Evolutionary conservation across 164 flowering plant genomes (phyloP).

Genomic region (Amborella trichopoda): DNA sequence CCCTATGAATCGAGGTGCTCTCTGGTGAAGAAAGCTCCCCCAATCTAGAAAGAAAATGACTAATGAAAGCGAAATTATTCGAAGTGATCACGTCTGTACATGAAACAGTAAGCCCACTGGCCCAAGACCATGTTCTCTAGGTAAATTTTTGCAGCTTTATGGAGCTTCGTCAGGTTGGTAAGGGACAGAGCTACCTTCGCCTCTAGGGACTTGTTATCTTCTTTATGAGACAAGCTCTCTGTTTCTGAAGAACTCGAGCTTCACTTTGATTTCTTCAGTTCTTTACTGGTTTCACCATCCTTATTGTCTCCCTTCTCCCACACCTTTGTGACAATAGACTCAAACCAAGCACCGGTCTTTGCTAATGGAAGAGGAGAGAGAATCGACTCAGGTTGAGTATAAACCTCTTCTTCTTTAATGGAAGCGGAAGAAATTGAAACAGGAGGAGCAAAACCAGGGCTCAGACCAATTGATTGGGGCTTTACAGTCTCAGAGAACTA

Average conservation of each 20-base stretch:
- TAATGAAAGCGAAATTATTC: slow-evolving; percentile 41
- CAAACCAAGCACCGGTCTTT: slow-evolving; percentile 54
- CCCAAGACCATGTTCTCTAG: slow-evolving; percentile 54
- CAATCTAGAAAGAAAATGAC: slow-evolving; percentile 45
- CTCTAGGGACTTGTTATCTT: slow-evolving; percentile 23
- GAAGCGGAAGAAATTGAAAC: slow-evolving; percentile 38
- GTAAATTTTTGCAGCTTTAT: slow-evolving; percentile 11
- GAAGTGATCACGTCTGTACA: slow-evolving; percentile 66
- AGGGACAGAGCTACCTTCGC: slow-evolving; percentile 45
- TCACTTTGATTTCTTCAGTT: slow-evolving; percentile 25
- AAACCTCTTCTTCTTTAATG: slow-evolving; percentile 46
- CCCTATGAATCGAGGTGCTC: slow-evolving; percentile 50
- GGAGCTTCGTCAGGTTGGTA: slow-evolving; percentile 21
- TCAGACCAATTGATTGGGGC: slow-evolving; percentile 17
- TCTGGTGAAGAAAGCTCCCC: slow-evolving; percentile 84
- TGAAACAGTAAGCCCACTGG: slow-evolving; percentile 52
- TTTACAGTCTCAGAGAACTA: slow-evolving; percentile 49
- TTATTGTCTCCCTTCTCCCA: slow-evolving; percentile 43
- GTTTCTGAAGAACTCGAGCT: slow-evolving; percentile 73
- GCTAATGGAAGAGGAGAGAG: slow-evolving; percentile 29
- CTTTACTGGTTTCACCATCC: slow-evolving; percentile 30
- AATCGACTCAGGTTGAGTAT: slow-evolving; percentile 27
- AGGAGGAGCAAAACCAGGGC: slow-evolving; percentile 21
- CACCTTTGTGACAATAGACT: slow-evolving; percentile 47
- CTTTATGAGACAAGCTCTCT: slow-evolving; percentile 22